Evolutionary conservation across 2,329 filamentous ascomycete species (phyloP).

Genomic region (Apiospora arundinis): DNA sequence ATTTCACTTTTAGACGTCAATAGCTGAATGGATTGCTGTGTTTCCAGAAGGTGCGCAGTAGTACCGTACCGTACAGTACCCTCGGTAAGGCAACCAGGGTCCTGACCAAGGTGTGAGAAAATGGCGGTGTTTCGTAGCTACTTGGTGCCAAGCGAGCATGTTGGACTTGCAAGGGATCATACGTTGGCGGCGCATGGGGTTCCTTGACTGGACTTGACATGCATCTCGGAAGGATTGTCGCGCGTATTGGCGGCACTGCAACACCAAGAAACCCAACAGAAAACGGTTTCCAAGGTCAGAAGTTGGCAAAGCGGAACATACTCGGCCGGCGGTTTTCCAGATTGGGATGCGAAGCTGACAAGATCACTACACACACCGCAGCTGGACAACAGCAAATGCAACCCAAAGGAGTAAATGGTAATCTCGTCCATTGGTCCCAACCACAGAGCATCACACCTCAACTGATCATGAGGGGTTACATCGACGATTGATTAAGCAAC

Average conservation of each 20-base stretch:
- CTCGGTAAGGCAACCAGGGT: conserved; percentile 9
- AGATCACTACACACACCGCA: conserved; percentile 1
- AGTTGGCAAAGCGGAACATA: conserved; percentile 19
- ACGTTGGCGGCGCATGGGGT: neutral
- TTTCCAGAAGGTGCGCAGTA: neutral
- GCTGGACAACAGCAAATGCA: conserved; percentile 10
- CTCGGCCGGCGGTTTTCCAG: conserved; percentile 11
- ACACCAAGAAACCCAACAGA: conserved; percentile 5
- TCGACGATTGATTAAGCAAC: conserved; percentile 16
- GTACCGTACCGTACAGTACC: neutral
- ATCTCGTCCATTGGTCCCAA: conserved; percentile 16
- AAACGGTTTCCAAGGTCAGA: conserved; percentile 16
- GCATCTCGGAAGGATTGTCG: conserved; percentile 9
- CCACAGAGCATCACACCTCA: neutral
- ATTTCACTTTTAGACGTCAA: neutral
- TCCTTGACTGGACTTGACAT: conserved; percentile 7
- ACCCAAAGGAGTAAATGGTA: conserved; percentile 8
- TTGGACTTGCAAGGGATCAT: conserved; percentile 6
- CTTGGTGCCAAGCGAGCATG: neutral
- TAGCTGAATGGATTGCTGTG: neutral
- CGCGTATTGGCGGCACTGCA: conserved; percentile 15
- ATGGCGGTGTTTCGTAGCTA: conserved; percentile 5
- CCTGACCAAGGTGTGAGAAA: conserved; percentile 16
- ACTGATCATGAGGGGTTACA: conserved; percentile 17
- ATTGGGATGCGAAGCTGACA: conserved; percentile 14